A percentile compares a stretch with the other conserved stretches of the same genome.
Evolutionary conservation across 108 stramenopile genomes (phyloP).

Genomic region (Cylindrotheca fusiformis): DNA sequence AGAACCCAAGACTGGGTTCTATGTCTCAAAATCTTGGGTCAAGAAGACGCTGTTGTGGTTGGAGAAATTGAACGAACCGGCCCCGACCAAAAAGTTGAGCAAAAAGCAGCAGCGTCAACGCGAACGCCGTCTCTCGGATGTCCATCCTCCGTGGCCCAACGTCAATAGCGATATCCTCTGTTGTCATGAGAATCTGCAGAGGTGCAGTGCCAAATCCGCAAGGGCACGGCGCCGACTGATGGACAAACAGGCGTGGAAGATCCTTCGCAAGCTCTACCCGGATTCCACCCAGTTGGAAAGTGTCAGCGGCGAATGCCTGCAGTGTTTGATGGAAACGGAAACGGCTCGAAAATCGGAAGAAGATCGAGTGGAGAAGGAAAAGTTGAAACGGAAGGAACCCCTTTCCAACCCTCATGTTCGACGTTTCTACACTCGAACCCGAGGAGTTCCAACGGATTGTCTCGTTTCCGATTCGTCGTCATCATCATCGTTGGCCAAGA

Average conservation of each 20-base stretch:
- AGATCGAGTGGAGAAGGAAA: conserved; percentile 51
- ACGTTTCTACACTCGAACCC: conserved; percentile 64
- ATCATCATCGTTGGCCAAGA: neutral
- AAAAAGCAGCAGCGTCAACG: conserved; percentile 78
- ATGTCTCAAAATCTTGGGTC: conserved; percentile 85
- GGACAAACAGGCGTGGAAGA: conserved; percentile 88
- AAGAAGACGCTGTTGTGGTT: conserved; percentile 82
- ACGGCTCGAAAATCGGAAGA: conserved; percentile 54
- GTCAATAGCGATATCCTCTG: conserved; percentile 77
- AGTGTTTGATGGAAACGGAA: conserved; percentile 70
- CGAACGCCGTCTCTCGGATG: conserved; percentile 68
- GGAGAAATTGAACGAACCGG: conserved; percentile 66
- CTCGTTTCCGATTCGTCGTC: conserved; percentile 15
- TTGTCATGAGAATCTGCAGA: conserved; percentile 41
- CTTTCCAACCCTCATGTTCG: conserved; percentile 64
- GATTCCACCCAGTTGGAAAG: conserved; percentile 60
- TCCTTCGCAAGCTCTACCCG: conserved; percentile 78
- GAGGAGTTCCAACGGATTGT: conserved; percentile 57
- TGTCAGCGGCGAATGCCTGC: conserved; percentile 60
- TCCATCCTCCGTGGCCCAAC: conserved; percentile 79
- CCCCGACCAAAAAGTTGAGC: conserved; percentile 65
- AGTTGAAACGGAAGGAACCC: conserved; percentile 61
- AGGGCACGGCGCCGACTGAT: conserved; percentile 71
- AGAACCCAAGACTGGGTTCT: conserved; percentile 76
- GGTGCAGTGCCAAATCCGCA: conserved; percentile 56